Conservation (phyloP, 2,329 filamentous ascomycete species). For the Fusarium stilboides region DNA sequence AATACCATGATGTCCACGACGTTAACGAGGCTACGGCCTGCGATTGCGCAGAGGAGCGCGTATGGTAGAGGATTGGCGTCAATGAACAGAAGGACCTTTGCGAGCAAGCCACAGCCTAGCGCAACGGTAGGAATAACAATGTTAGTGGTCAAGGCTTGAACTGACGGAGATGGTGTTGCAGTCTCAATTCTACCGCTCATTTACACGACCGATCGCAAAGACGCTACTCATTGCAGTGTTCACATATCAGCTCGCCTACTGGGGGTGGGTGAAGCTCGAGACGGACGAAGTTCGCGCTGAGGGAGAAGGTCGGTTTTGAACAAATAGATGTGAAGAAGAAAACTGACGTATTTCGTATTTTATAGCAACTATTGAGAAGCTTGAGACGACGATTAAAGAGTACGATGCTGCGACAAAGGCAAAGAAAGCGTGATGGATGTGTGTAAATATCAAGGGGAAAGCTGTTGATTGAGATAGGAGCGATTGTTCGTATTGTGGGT, state of each 20-base stretch:
- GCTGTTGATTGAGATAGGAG: neutral
- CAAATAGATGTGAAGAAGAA: slow-evolving; percentile 13
- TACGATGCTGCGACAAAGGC: slow-evolving; percentile 50
- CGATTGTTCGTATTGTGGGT: neutral
- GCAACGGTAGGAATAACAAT: slow-evolving; percentile 43
- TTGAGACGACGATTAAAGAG: slow-evolving; percentile 58
- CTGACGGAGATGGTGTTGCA: slow-evolving; percentile 50
- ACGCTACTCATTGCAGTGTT: slow-evolving; percentile 81
- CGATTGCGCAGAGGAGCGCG: slow-evolving; percentile 2
- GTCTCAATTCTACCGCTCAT: slow-evolving; percentile 81
- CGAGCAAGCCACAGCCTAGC: slow-evolving; percentile 50
- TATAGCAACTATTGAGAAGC: slow-evolving; percentile 53
- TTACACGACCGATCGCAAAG: slow-evolving; percentile 81
- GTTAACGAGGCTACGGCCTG: slow-evolving; percentile 34
- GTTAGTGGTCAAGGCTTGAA: neutral
- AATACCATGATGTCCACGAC: slow-evolving; percentile 27
- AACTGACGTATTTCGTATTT: slow-evolving; percentile 1
- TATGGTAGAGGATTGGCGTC: neutral
- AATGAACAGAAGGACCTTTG: slow-evolving; percentile 39
- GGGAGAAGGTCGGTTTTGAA: slow-evolving; percentile 65
- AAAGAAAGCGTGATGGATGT: slow-evolving; percentile 32
- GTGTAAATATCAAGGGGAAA: neutral
- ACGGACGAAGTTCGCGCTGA: slow-evolving; percentile 76
- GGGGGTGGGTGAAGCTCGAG: slow-evolving; percentile 81
- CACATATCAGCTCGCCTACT: slow-evolving; percentile 85